phyloP scores from a whole-genome alignment of 2,329 filamentous ascomycete genomes.

The Nothomitra cinnamomea region DNA sequence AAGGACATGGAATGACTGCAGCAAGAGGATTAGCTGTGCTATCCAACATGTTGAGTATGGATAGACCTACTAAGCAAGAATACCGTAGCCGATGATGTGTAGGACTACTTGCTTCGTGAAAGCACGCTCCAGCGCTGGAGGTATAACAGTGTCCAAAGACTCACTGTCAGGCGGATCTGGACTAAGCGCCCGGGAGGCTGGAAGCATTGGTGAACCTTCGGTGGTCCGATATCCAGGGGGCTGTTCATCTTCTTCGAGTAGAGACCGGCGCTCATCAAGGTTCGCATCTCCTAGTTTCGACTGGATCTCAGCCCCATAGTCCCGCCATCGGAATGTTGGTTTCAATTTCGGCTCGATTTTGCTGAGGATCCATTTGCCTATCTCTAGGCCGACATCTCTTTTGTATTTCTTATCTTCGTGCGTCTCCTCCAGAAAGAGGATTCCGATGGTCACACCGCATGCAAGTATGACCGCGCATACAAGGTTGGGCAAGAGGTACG shows the following conservation, averaged over 20 bases:
- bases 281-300: conserved; percentile 26
- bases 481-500: conserved; percentile 84
- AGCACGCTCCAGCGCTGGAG: conserved; percentile 34
- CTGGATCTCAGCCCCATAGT: conserved; percentile 13
- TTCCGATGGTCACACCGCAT: conserved; percentile 57
- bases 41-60: background rate
- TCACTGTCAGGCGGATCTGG: conserved; percentile 15
- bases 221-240: conserved; percentile 52
- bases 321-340: background rate
- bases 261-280: conserved; percentile 41
- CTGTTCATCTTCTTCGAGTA: conserved; percentile 43
- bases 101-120: conserved; percentile 76
- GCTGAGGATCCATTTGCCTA: conserved; percentile 51
- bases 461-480: conserved; percentile 68
- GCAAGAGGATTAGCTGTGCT: background rate
- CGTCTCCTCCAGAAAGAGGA: conserved; percentile 87
- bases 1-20: conserved; percentile 88
- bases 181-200: conserved; percentile 20
- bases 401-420: conserved; percentile 65
- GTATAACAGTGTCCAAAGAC: conserved; percentile 21
- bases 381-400: conserved; percentile 57
- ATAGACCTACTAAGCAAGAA: conserved; percentile 74
- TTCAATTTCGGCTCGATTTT: conserved; percentile 10
- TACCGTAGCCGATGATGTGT: conserved; percentile 79
- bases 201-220: conserved; percentile 35